These are phyloP conservation scores for Sungouiella blattae DNA, from an alignment of 805 yeast species.

Conservation along the genomic window DNA sequence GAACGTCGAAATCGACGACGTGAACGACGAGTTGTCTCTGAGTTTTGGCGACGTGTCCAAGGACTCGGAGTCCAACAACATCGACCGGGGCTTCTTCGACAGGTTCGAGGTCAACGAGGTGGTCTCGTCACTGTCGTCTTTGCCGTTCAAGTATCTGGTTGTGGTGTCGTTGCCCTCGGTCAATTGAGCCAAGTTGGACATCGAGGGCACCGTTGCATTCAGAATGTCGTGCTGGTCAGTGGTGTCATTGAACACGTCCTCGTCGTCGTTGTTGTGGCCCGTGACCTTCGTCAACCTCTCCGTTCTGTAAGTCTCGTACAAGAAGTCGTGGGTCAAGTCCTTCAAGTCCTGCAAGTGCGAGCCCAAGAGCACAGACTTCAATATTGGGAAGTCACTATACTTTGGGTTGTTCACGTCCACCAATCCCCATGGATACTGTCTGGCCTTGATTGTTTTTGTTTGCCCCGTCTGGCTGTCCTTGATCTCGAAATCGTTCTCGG, in stretches of 20 bases:
- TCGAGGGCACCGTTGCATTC: slow-evolving; percentile 43
- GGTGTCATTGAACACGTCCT: slow-evolving; percentile 19
- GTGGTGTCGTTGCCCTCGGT: slow-evolving; percentile 18
- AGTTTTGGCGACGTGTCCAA: slow-evolving; percentile 21
- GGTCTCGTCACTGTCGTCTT: slow-evolving; percentile 13
- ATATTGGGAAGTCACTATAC: slow-evolving; percentile 50
- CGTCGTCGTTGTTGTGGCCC: slow-evolving; percentile 32
- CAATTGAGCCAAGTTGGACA: slow-evolving; percentile 60
- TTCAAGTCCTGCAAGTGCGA: slow-evolving; percentile 80
- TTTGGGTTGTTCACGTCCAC: slow-evolving; percentile 53
- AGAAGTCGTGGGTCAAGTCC: slow-evolving; percentile 71
- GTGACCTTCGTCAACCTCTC: slow-evolving; percentile 65
- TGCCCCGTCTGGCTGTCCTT: slow-evolving; percentile 43
- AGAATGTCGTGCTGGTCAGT: slow-evolving; percentile 15
- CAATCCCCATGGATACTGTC: slow-evolving; percentile 77
- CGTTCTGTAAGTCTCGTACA: slow-evolving; percentile 78
- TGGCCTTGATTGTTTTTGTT: slow-evolving; percentile 44
- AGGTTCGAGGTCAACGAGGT: slow-evolving; percentile 20
- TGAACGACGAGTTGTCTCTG: slow-evolving; percentile 27
- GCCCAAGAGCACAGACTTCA: slow-evolving; percentile 72
- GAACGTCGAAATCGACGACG: slow-evolving; percentile 29
- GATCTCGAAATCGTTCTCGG: slow-evolving; percentile 54
- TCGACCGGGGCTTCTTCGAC: slow-evolving; percentile 26
- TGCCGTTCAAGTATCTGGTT: slow-evolving; percentile 6
- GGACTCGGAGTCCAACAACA: slow-evolving; percentile 32